Evolutionary conservation across 768 basidiomycete genomes (phyloP), one percentile per base, ranked within the genome.

Genomic region (Pisolithus microcarpus): DNA sequence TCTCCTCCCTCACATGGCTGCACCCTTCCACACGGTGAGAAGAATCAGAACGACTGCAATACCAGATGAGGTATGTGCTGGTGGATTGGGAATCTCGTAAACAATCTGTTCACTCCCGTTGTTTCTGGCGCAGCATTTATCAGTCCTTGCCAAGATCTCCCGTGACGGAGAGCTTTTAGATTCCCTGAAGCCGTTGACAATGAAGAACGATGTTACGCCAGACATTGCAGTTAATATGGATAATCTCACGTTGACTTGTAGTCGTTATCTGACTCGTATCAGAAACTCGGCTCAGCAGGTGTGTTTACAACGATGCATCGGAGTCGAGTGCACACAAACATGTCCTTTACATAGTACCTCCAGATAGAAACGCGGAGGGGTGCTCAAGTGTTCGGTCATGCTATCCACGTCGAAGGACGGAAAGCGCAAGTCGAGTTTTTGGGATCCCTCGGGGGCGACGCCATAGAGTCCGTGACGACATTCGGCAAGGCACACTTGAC

Each of bases 401-500:
- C 62, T 0, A 65, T 57, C 1, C 50, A 7, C 53, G 61, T 55
- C 56, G 15, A 54, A 42, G 78, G 80, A 5, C 76, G 77, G 7
- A 57, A 56, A 10, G 74, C 68, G 0, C 55, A 24, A 3, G 54
- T 79, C 26, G 36, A 38, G 9, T 38, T 75, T 36, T 48, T 59
- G 5, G 61, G 50, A 8, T n/a, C 57, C 2, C 21, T 70, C 19
- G n/a, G 42, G 38, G 53, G 52, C 3, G 38, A 50, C 11, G 54
- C 42, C 18, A 51, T 66, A 44, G 15, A 57, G 13, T 62, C 64
- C 5, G 69, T 87, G 39, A 73, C 62, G 8, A 76, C 82, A 3
- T 65, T 76, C 40, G 84, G 82, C 3, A 75, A 72, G 26, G 81
- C 76, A 48, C 68, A 67, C 24, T 75, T 74, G 0, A 87, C 85